These are phyloP conservation scores for Lentinula sp. DNA, from an alignment of 768 basidiomycete genomes.

Conservation along the genomic window DNA sequence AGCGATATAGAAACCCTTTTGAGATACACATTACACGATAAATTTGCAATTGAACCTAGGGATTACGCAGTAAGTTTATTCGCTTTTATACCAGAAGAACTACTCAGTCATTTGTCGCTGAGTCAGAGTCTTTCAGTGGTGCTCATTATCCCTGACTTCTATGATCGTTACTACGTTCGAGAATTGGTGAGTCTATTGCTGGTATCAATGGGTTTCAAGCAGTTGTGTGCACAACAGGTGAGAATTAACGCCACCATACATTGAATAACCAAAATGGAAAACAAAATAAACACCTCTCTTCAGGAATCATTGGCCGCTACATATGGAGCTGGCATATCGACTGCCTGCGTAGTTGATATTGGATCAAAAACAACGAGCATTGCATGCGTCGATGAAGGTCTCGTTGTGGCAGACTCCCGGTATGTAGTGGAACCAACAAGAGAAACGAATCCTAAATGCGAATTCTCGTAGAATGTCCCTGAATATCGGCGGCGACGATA, in stretches of 20 bases:
- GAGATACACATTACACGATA: constrained; percentile 51
- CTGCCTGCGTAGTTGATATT: constrained; percentile 94
- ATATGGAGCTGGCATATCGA: constrained; percentile 91
- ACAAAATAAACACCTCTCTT: not conserved
- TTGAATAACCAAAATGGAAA: not conserved
- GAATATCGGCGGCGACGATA: constrained; percentile 90
- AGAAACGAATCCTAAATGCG: not conserved
- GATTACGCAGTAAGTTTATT: constrained; percentile 53
- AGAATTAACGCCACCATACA: constrained; percentile 9
- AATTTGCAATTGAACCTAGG: constrained; percentile 41
- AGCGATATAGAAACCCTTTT: constrained; percentile 77
- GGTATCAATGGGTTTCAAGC: constrained; percentile 83
- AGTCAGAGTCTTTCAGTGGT: constrained; percentile 79
- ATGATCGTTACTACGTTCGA: constrained; percentile 78
- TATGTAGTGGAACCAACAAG: constrained; percentile 20
- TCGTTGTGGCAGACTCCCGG: constrained; percentile 86
- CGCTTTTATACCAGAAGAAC: not conserved
- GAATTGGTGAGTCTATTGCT: constrained; percentile 72
- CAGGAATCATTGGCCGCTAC: constrained; percentile 92
- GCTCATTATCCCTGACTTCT: constrained; percentile 89
- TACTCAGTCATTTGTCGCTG: not conserved
- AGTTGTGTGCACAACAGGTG: constrained; percentile 89
- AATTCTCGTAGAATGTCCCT: constrained; percentile 55
- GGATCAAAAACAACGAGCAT: constrained; percentile 82
- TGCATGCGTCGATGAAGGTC: constrained; percentile 91